phyloP scores from a whole-genome alignment of 2,329 filamentous ascomycete genomes.

The Microsporum ferrugineum region DNA sequence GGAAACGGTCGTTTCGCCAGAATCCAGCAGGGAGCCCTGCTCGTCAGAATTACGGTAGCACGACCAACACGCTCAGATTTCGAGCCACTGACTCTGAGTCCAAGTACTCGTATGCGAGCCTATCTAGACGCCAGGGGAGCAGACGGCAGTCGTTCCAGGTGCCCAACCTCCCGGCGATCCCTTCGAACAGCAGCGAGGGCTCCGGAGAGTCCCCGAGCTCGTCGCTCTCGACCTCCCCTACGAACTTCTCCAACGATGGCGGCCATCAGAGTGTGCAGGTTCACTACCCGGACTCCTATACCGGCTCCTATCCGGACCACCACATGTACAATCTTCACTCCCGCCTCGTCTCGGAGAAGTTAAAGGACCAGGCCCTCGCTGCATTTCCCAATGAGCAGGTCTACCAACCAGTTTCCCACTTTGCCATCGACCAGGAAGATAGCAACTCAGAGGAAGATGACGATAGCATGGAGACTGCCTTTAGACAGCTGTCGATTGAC shows the following conservation, averaged over 20 bases:
- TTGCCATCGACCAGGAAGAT: slow-evolving; percentile 32
- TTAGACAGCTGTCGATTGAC: slow-evolving; percentile 20
- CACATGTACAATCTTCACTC: slow-evolving; percentile 51
- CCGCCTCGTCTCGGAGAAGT: slow-evolving; percentile 67
- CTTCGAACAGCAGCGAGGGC: slow-evolving; percentile 47
- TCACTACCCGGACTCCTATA: slow-evolving; percentile 47
- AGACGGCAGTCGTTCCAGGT: slow-evolving; percentile 47
- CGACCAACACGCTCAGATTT: neutral
- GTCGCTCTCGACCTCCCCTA: slow-evolving; percentile 19
- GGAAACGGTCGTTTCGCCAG: slow-evolving; percentile 56
- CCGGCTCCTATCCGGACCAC: slow-evolving; percentile 55
- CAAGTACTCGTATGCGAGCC: slow-evolving; percentile 34
- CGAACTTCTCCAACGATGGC: slow-evolving; percentile 15
- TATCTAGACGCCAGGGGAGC: slow-evolving; percentile 26
- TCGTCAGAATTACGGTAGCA: neutral
- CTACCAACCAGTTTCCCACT: slow-evolving; percentile 38
- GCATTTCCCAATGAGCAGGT: slow-evolving; percentile 40
- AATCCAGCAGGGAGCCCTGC: slow-evolving; percentile 37
- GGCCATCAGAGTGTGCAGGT: slow-evolving; percentile 6
- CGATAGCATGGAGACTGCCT: slow-evolving; percentile 18
- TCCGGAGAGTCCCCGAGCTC: slow-evolving; percentile 21
- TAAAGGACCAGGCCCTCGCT: slow-evolving; percentile 52
- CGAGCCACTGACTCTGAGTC: slow-evolving; percentile 33
- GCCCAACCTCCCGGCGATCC: slow-evolving; percentile 51
- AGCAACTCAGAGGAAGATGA: slow-evolving; percentile 23